Evolutionary conservation across 1,139 yeast species (phyloP).

Genomic region (Yamadazyma atmosphaerica): DNA sequence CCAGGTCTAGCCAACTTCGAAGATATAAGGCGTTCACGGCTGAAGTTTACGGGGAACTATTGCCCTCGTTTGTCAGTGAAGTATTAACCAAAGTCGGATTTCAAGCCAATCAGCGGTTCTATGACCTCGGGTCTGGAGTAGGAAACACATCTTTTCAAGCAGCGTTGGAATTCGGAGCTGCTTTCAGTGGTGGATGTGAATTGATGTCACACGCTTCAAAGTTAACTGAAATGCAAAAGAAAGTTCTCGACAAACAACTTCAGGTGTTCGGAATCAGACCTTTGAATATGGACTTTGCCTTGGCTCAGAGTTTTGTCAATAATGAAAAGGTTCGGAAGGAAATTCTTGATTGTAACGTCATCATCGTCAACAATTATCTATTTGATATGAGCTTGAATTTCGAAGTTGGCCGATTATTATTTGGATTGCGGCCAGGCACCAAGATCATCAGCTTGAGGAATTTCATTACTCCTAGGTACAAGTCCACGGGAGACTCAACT

Average conservation of each 20-base stretch:
- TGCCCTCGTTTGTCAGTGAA: constrained; percentile 74
- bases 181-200: constrained; percentile 81
- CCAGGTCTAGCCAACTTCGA: constrained; percentile 63
- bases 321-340: constrained; percentile 55
- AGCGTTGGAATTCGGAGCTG: constrained; percentile 81
- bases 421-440: constrained; percentile 69
- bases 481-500: constrained; percentile 56
- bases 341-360: constrained; percentile 65
- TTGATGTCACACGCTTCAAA: constrained; percentile 80
- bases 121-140: constrained; percentile 92
- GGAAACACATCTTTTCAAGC: constrained; percentile 93
- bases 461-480: constrained; percentile 61
- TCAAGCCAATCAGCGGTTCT: constrained; percentile 55
- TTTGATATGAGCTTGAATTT: constrained; percentile 74
- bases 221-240: constrained; percentile 60
- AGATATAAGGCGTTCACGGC: constrained; percentile 85
- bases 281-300: constrained; percentile 57
- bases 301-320: constrained; percentile 70
- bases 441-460: constrained; percentile 78
- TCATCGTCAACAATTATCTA: constrained; percentile 79
- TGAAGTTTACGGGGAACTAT: constrained; percentile 86
- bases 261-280: constrained; percentile 61
- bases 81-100: constrained; percentile 67
- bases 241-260: constrained; percentile 59
- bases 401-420: constrained; percentile 64